Base-by-base conservation (phyloP, 2,329 filamentous ascomycete species). In the Phaeosphaeria sp. region DNA sequence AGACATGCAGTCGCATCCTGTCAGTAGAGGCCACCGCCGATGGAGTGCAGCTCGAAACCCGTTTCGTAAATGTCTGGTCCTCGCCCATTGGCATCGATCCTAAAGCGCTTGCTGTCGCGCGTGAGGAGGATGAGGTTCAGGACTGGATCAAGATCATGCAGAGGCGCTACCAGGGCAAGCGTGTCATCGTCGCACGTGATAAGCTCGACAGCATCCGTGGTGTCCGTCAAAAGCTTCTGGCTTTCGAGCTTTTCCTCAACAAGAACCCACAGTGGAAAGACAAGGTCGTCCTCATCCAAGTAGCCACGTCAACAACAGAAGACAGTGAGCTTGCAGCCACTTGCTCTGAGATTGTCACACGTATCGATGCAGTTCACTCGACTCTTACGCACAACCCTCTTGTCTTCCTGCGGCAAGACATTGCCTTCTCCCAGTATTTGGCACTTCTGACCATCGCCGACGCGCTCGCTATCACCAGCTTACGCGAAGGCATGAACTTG, bases 401-500 rank as follows among this genome's bases (percentile, higher is more conserved):
- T 11, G 91, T 97, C 6, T 97, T 97, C 77, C 82, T 98, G 52
- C 93, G 96, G 77, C 94, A 98, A 76, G 94, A 98, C 69, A 95
- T 98, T 58, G 89, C 91, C 56, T 97, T 96, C 73, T 84, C 91
- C 0, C 93, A 97, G 73, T 98, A 97, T 70, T 85, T 98, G n/a
- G 94, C 93, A 1, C 82, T 98, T 7, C 84, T 97, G 47, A 92
- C 92, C 2, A 89, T 96, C 51, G 95, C 94, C 1, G 93, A 98
- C 78, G 91, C 90, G 2, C 82, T 98, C 49, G 95, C 97, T 87
- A 95, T 98, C 71, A 96, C 94, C 2, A 96, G 92, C 73, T 88
- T 98, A 68, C 92, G 95, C 51, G 94, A 98, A 76, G 94, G 94
- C 61, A 98, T 98, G 95, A 98, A 97, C 74, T 79, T 98, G 55